phyloP scores from a whole-genome alignment of 139 green algal genomes.

The Closterium sp. region DNA sequence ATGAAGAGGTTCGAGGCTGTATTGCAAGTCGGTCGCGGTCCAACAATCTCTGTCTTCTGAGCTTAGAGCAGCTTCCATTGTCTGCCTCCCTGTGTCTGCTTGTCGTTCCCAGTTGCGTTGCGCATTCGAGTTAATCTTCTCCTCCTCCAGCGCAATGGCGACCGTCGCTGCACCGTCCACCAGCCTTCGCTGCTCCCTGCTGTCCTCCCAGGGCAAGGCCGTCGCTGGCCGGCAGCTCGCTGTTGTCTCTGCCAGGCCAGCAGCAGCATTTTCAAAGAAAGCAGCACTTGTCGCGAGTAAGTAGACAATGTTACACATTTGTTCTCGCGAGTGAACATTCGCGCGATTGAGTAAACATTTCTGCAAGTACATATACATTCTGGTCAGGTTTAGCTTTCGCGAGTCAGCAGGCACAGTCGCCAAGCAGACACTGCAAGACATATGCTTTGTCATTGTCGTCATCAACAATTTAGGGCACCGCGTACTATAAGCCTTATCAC shows the following conservation, averaged over 20 bases:
- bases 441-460: too few species aligned
- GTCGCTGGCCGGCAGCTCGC: background rate
- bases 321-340: too few species aligned
- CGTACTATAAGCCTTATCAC: too few species aligned
- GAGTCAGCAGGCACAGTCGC: too few species aligned
- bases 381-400: too few species aligned
- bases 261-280: background rate
- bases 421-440: too few species aligned
- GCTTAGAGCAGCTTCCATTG: background rate
- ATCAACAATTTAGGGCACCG: too few species aligned
- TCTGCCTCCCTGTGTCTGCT: background rate
- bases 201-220: background rate
- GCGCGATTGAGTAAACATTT: background rate
- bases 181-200: background rate
- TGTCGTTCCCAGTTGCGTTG: background rate
- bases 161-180: background rate
- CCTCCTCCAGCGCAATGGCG: background rate
- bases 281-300: background rate
- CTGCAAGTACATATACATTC: background rate
- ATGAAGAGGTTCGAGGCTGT: too few species aligned
- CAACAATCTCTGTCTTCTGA: background rate
- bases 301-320: background rate
- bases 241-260: background rate
- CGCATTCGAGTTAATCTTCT: background rate
- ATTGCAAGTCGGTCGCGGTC: too few species aligned